phyloP scores from a whole-genome alignment of 2,329 filamentous ascomycete species.

The Madurella fahalii region DNA sequence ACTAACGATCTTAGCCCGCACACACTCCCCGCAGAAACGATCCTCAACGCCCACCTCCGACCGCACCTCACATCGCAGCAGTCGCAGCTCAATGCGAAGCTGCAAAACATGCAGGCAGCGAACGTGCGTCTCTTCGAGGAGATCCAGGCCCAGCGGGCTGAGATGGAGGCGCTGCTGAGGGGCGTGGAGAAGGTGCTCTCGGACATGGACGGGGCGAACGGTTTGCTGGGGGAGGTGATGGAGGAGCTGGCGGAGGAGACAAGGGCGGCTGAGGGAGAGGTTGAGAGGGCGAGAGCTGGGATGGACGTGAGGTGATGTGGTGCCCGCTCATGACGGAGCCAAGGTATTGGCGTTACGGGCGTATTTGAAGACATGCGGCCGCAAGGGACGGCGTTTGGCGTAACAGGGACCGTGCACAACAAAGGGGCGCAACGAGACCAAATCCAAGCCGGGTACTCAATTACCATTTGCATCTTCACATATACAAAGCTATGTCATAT shows the following conservation, averaged over 20 bases:
- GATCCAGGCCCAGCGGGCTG: slow-evolving; percentile 50
- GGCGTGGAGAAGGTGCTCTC: slow-evolving; percentile 48
- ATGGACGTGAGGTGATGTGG: slow-evolving; percentile 1
- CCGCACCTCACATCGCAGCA: slow-evolving; percentile 51
- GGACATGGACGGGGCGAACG: slow-evolving; percentile 53
- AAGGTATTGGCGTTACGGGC: background rate
- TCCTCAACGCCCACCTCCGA: slow-evolving; percentile 53
- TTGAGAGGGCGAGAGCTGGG: slow-evolving; percentile 29
- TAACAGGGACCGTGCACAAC: background rate
- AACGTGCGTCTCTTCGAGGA: slow-evolving; percentile 52
- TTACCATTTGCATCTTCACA: background rate
- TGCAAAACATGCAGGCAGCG: slow-evolving; percentile 54
- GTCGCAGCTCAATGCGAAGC: slow-evolving; percentile 51
- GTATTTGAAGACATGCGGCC: background rate
- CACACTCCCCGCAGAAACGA: slow-evolving; percentile 47
- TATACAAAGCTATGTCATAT: background rate
- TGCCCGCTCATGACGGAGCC: background rate
- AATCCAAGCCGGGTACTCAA: too few relatives aligned
- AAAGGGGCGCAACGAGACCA: background rate
- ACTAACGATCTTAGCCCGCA: slow-evolving; percentile 43
- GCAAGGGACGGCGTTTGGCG: background rate
- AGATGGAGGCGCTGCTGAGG: slow-evolving; percentile 49
- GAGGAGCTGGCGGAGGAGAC: slow-evolving; percentile 49
- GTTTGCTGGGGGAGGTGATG: slow-evolving; percentile 43
- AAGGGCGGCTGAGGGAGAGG: slow-evolving; percentile 41